Evolutionary conservation across 345 rosid species (phyloP), one percentile per base, ranked within the genome.

Genomic region (Rhodamnia rubescens): DNA sequence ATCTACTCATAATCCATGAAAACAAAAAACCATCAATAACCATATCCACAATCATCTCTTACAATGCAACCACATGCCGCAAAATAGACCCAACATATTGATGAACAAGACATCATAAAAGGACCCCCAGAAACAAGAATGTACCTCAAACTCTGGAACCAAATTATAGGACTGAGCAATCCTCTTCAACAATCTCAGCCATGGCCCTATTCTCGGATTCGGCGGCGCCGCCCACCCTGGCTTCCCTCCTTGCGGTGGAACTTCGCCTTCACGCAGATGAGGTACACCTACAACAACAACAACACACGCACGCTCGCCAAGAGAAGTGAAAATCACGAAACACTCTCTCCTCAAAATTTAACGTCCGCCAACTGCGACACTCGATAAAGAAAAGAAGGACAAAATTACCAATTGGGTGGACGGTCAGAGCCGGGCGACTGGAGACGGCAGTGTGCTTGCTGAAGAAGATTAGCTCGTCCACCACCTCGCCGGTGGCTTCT

Each of bases 101-200:
- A 26, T 7, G 3, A 49, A 27, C 47, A 81, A 49, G 83, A 49
- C 55, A n/a, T 53, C 16, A 49, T 26, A 13, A 51, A 81, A 3
- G 56, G 54, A 51, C 16, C 54, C 9, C 9, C 27, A 81, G 21
- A 81, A 81, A 81, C 53, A 85, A 83, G 83, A 84, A 85, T 42
- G 27, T n/a, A 94, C 99, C 97, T 97, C 99, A 90, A 97, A 97
- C 87, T 97, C 99, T 89, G 98, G 98, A 90, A 94, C 92, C 87
- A 95, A 90, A 90, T 91, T 86, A 86, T 88, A 96, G 89, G 96
- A 92, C 11, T 88, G 87, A 5, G 98, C 98, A 83, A 95, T 57
- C 69, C 89, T 92, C 90, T 92, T 95, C 89, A 97, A 87, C 81
- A 90, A 92, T 85, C 98, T 92, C 54, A 97, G 88, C 99, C 98